Conservation (phyloP, 805 yeast genomes). For the Sporopachydermia lactativora region DNA sequence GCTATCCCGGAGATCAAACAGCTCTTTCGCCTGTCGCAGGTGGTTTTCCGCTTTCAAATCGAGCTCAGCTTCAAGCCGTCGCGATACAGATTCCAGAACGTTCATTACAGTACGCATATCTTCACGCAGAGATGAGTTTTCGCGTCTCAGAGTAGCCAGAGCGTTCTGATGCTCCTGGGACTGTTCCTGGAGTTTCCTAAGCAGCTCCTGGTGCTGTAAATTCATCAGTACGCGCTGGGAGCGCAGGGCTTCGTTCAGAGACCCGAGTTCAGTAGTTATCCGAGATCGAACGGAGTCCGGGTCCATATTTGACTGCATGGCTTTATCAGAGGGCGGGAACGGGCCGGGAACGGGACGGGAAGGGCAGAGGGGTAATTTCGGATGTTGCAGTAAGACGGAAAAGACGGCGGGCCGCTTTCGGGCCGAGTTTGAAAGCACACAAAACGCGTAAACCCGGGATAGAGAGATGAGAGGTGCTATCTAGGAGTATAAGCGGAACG, state of each 20-base stretch:
- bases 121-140: background rate
- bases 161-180: background rate
- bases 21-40: constrained; percentile 1
- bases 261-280: background rate
- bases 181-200: background rate
- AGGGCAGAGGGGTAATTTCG: no score
- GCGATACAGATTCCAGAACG: background rate
- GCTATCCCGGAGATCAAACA: constrained; percentile 1
- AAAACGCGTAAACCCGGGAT: no score
- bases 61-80: background rate
- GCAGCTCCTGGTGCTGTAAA: constrained; percentile 1
- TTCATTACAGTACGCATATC: background rate
- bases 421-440: no score
- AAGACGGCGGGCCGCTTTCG: no score
- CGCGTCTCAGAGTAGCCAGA: background rate
- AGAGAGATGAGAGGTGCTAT: no score
- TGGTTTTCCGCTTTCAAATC: constrained; percentile 1
- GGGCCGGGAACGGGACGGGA: no score
- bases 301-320: background rate
- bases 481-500: no score
- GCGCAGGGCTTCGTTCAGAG: background rate
- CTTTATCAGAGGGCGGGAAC: no score
- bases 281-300: background rate
- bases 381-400: no score
- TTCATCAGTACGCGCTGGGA: background rate